Evolutionary conservation across 2,329 filamentous ascomycete species (phyloP).

Genomic region (Penicillium sp.): DNA sequence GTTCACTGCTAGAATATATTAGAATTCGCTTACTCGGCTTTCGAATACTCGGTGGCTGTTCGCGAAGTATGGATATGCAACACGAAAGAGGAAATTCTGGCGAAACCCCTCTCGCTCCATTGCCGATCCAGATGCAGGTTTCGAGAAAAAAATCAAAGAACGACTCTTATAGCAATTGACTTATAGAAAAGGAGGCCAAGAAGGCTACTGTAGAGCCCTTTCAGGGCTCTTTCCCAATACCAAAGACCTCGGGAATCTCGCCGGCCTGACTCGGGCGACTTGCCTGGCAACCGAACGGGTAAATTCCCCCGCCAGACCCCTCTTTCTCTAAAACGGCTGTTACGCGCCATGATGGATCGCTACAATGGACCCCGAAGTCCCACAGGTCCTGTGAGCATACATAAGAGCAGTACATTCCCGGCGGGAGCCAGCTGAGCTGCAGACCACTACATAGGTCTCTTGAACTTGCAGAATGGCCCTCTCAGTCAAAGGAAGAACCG

Average conservation of each 20-base stretch:
- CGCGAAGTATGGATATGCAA: background rate
- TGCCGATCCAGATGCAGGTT: slow-evolving; percentile 6
- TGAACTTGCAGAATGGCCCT: slow-evolving; percentile 41
- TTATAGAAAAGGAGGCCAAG: background rate
- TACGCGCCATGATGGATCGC: slow-evolving; percentile 22
- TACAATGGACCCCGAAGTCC: slow-evolving; percentile 23
- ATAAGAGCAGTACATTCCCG: slow-evolving; percentile 16
- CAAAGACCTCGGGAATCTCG: slow-evolving; percentile 17
- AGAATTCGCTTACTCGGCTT: too few species aligned
- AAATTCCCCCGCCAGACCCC: slow-evolving; percentile 22
- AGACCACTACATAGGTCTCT: background rate
- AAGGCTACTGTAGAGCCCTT: too few species aligned
- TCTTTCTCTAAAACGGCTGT: slow-evolving; percentile 23
- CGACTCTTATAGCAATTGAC: too few species aligned
- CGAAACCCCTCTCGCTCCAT: slow-evolving; percentile 6
- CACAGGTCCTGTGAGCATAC: slow-evolving; percentile 17
- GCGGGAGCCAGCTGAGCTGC: background rate
- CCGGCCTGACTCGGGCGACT: slow-evolving; percentile 22
- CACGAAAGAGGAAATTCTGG: slow-evolving; percentile 13
- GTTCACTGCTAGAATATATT: background rate
- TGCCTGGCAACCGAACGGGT: slow-evolving; percentile 18
- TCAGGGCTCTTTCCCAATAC: background rate
- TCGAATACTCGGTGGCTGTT: background rate
- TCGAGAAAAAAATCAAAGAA: background rate
- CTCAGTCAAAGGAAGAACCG: slow-evolving; percentile 54